Percentiles rank a stretch among this genome's conserved stretches.
These are phyloP conservation scores for Cryptococcus sp. DNA, from an alignment of 1,284 basidiomycete species.

Conservation along the genomic window DNA sequence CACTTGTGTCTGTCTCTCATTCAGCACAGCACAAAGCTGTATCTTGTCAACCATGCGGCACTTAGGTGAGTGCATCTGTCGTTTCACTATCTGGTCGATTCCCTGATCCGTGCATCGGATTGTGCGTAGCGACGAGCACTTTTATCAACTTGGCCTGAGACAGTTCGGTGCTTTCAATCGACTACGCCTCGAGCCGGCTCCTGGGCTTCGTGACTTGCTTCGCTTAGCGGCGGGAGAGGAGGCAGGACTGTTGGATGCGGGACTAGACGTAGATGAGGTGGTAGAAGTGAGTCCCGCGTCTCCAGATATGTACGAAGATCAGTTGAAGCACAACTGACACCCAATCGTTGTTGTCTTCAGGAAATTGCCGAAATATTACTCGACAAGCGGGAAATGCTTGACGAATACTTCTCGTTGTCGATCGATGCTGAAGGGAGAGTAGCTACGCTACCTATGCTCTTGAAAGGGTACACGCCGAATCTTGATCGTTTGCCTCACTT, in stretches of 20 bases:
- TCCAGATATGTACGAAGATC: not conserved
- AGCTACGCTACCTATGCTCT: constrained; percentile 74
- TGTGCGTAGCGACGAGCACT: constrained; percentile 76
- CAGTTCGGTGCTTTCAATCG: constrained; percentile 85
- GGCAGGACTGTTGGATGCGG: constrained; percentile 44
- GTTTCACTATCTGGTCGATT: not conserved
- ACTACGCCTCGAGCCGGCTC: constrained; percentile 79
- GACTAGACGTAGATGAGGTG: constrained; percentile 58
- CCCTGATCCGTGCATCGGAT: constrained; percentile 3
- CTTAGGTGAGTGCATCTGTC: constrained; percentile 64
- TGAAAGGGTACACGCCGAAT: constrained; percentile 82
- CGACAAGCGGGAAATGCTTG: constrained; percentile 75
- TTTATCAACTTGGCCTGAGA: constrained; percentile 88
- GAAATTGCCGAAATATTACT: constrained; percentile 45
- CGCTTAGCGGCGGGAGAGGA: constrained; percentile 77
- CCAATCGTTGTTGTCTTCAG: constrained; percentile 7
- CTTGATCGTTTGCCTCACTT: constrained; percentile 82
- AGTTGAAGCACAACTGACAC: not conserved
- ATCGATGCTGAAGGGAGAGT: constrained; percentile 68
- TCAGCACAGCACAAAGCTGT: constrained; percentile 85
- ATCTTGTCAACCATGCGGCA: constrained; percentile 81
- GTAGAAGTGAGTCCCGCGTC: constrained; percentile 60
- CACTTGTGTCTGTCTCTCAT: constrained; percentile 73
- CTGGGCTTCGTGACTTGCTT: constrained; percentile 69
- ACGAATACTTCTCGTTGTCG: constrained; percentile 84